phyloP scores from a whole-genome alignment of 2,329 filamentous ascomycete species.

The Juglanconis oblonga region DNA sequence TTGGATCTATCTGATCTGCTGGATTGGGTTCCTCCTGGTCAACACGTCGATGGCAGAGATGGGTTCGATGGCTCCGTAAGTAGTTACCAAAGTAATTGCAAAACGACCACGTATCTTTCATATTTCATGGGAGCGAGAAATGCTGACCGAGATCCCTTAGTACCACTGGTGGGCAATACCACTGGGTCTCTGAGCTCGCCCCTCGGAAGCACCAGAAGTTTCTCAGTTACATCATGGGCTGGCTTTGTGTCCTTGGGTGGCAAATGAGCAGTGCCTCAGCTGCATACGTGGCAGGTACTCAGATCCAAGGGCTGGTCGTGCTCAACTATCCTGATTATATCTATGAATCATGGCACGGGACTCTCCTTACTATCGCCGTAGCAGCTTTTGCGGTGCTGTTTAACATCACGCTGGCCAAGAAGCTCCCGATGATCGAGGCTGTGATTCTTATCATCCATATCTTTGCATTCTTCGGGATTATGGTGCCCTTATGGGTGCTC shows the following conservation, averaged over 20 bases:
- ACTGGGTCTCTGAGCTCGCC: constrained; percentile 23
- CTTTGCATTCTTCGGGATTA: constrained; percentile 39
- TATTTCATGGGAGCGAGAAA: too few species aligned
- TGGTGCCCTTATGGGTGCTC: constrained; percentile 36
- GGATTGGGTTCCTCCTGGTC: constrained; percentile 36
- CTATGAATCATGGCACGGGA: too few species aligned
- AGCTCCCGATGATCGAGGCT: constrained; percentile 41
- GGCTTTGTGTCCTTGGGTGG: constrained; percentile 46
- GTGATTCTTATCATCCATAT: constrained; percentile 42
- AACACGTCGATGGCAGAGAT: constrained; percentile 44
- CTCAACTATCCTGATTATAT: too few species aligned
- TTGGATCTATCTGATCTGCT: constrained; percentile 37
- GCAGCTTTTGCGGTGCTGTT: constrained; percentile 35
- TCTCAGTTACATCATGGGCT: constrained; percentile 50
- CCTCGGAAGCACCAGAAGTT: constrained; percentile 46
- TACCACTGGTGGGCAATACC: constrained; percentile 36
- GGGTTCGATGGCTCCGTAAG: constrained; percentile 34
- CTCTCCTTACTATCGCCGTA: too few species aligned
- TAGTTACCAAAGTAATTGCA: too few species aligned
- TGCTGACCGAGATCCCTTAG: constrained; percentile 47
- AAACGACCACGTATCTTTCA: too few species aligned
- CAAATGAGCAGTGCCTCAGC: constrained; percentile 37
- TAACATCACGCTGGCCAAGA: constrained; percentile 39
- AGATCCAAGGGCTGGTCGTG: constrained; percentile 27
- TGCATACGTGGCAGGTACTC: constrained; percentile 40